Evolutionary conservation across 257 asterid species (phyloP).

Genomic region (Solanum megistacrolobum): DNA sequence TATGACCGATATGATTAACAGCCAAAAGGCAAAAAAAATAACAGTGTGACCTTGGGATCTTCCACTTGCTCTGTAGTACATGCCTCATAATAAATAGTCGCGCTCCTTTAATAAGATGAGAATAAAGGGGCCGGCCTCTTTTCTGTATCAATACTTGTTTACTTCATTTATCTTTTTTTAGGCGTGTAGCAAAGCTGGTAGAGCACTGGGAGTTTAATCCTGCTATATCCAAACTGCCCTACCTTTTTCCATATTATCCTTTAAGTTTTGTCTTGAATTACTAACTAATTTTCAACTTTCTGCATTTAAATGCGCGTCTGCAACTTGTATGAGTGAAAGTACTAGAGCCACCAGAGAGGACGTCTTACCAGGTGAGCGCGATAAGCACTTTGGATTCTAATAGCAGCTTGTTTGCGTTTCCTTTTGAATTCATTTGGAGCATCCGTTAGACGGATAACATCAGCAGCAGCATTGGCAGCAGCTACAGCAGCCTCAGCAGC

Average conservation of each 20-base stretch:
- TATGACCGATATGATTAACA: neutral
- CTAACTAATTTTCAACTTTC: neutral
- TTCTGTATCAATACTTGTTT: neutral
- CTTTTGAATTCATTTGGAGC: slow-evolving; percentile 18
- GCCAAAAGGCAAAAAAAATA: neutral
- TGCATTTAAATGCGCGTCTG: neutral
- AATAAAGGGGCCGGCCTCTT: neutral
- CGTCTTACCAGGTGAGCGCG: slow-evolving; percentile 68
- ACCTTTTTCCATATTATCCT: neutral
- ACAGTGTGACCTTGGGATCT: neutral
- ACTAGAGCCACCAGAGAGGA: neutral
- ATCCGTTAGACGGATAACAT: slow-evolving; percentile 71
- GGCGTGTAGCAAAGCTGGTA: neutral
- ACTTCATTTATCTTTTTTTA: neutral
- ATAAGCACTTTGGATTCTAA: slow-evolving; percentile 56
- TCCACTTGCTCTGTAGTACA: neutral
- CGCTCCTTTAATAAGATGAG: neutral
- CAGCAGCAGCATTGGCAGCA: slow-evolving; percentile 89
- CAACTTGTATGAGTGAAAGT: neutral
- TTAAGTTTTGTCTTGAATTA: neutral
- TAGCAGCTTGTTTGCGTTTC: slow-evolving; percentile 31
- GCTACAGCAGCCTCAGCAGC: slow-evolving; percentile 92
- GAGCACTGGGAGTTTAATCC: neutral
- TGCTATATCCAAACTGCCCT: neutral
- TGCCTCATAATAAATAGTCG: neutral